These are phyloP conservation scores for Pseudocercospora crystallina DNA, from an alignment of 2,329 filamentous ascomycete genomes.

Conservation along the genomic window DNA sequence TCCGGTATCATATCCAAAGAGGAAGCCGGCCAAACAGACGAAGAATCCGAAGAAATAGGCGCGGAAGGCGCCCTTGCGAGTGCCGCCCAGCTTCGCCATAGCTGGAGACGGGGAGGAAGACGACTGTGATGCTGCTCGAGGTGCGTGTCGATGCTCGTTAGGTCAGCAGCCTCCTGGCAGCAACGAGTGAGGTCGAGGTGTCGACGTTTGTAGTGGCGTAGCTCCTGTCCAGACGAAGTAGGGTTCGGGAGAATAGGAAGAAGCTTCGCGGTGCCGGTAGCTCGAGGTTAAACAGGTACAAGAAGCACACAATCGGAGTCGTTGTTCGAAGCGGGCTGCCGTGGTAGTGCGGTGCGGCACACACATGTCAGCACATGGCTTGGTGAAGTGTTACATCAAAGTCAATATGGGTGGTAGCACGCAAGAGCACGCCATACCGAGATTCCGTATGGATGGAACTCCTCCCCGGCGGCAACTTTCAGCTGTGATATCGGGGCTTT, in stretches of 20 bases:
- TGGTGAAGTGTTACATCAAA: background rate
- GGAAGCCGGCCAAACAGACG: slow-evolving; percentile 25
- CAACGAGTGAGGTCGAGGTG: background rate
- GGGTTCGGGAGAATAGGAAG: no score
- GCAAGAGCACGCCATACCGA: slow-evolving; percentile 10
- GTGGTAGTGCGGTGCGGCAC: background rate
- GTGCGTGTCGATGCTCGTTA: background rate
- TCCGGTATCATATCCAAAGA: slow-evolving; percentile 46
- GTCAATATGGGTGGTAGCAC: background rate
- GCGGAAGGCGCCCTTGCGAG: slow-evolving; percentile 23
- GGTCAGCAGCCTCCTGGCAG: background rate
- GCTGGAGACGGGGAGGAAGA: background rate
- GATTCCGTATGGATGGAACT: no score
- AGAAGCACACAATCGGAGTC: background rate
- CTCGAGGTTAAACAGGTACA: background rate
- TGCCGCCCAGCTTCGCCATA: slow-evolving; percentile 26
- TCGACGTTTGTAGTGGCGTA: no score
- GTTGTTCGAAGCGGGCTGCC: background rate
- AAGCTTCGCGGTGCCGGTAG: background rate
- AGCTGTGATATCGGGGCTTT: background rate
- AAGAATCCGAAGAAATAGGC: slow-evolving; percentile 30
- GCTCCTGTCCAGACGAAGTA: no score
- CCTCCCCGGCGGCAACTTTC: no score
- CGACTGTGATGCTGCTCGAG: background rate
- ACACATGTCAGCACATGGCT: background rate